A percentile compares a stretch with the other conserved stretches of the same genome.
Conservation (phyloP, 331 rosid genomes). For the Acacia pycnantha region DNA sequence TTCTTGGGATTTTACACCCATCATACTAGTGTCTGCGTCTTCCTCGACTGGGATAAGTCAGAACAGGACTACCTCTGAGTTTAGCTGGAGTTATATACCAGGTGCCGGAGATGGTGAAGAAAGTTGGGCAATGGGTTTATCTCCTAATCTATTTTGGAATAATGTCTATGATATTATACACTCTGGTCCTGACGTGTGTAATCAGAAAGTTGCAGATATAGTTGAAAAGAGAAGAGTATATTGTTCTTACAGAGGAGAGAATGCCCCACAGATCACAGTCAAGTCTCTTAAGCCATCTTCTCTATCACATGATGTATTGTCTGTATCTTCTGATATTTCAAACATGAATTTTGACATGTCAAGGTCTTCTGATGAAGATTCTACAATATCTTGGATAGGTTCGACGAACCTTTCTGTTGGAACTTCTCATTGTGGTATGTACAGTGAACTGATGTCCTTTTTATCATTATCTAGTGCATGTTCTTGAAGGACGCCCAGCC, state of each 20-base stretch:
- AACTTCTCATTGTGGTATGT: constrained; percentile 62
- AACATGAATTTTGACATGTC: constrained; percentile 24
- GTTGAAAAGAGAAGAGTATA: constrained; percentile 72
- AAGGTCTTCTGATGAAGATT: constrained; percentile 23
- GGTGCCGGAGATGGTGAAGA: constrained; percentile 98
- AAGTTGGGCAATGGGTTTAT: constrained; percentile 87
- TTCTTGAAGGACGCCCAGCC: neutral
- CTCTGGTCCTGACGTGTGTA: constrained; percentile 73
- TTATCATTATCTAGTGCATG: neutral
- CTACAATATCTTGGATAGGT: constrained; percentile 64
- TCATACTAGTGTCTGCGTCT: constrained; percentile 84
- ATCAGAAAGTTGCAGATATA: constrained; percentile 74
- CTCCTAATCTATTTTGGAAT: constrained; percentile 79
- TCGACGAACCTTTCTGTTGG: constrained; percentile 72
- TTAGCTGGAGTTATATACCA: constrained; percentile 89
- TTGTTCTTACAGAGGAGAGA: constrained; percentile 69
- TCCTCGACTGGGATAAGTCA: constrained; percentile 47
- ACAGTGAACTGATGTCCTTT: constrained; percentile 14
- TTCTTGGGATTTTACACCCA: constrained; percentile 94
- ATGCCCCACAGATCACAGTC: constrained; percentile 63
- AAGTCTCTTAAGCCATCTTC: constrained; percentile 50
- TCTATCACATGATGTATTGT: constrained; percentile 35
- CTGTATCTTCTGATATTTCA: constrained; percentile 30
- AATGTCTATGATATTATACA: constrained; percentile 70
- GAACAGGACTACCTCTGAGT: constrained; percentile 64